phyloP scores from a whole-genome alignment of 345 rosid genomes.

The Cardamine chenopodiifolia region DNA sequence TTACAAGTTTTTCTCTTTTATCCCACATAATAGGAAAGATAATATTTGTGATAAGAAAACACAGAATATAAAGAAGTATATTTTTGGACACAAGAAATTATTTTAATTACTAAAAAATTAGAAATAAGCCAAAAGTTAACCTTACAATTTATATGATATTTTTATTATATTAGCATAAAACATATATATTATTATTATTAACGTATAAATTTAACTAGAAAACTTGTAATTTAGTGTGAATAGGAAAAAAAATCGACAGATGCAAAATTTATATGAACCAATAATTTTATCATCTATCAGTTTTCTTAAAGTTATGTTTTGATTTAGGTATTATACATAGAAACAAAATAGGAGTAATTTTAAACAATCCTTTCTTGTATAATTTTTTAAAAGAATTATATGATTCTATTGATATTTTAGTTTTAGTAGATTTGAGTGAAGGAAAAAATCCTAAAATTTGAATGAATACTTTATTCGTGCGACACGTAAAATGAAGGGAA shows the following conservation, averaged over 20 bases:
- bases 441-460: not conserved
- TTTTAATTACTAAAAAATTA: not conserved
- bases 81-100: not conserved
- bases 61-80: not conserved
- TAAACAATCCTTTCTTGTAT: not conserved
- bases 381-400: not conserved
- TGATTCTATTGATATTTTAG: not conserved
- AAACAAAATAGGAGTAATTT: not conserved
- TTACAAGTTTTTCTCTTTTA: not conserved
- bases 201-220: not conserved
- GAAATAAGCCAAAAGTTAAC: not conserved
- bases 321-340: not conserved
- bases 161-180: not conserved
- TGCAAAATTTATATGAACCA: not conserved
- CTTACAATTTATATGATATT: not conserved
- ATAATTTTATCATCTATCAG: not conserved
- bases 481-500: slow-evolving; percentile 15
- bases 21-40: slow-evolving; percentile 14
- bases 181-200: not conserved
- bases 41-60: not conserved
- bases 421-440: not conserved
- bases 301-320: not conserved
- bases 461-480: not conserved
- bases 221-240: not conserved
- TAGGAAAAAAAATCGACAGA: not conserved